These are phyloP conservation scores for Haplosporangium sp. DNA, from an alignment of 371 early-diverging fungal species.

Conservation along the genomic window DNA sequence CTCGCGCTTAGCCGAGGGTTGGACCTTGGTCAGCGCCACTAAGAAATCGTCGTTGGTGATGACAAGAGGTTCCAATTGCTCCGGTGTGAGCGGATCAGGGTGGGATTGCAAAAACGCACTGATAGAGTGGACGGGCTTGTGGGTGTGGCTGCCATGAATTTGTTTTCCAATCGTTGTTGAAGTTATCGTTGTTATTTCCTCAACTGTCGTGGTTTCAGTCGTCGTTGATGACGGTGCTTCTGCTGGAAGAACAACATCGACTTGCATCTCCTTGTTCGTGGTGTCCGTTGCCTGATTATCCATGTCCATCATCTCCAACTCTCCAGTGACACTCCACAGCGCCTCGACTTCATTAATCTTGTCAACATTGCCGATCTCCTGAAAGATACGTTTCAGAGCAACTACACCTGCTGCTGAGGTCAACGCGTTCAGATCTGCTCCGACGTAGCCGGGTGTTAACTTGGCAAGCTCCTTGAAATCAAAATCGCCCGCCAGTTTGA, in stretches of 20 bases:
- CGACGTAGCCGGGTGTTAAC: constrained; percentile 98
- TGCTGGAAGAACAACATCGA: constrained; percentile 10
- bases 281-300: constrained; percentile 25
- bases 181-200: constrained; percentile 11
- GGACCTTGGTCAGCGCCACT: constrained; percentile 91
- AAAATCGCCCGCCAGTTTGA: constrained; percentile 88
- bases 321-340: constrained; percentile 59
- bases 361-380: constrained; percentile 69
- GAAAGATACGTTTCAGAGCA: constrained; percentile 94
- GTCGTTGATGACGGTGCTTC: neutral
- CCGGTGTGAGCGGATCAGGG: constrained; percentile 79
- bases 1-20: constrained; percentile 98
- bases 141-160: constrained; percentile 44
- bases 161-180: constrained; percentile 35
- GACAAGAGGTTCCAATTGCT: constrained; percentile 87
- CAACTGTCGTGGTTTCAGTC: constrained; percentile 8
- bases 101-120: constrained; percentile 77
- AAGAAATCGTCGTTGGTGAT: constrained; percentile 92
- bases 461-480: constrained; percentile 92
- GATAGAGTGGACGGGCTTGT: constrained; percentile 75
- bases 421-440: constrained; percentile 97
- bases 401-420: constrained; percentile 97
- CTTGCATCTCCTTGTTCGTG: constrained; percentile 27
- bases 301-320: constrained; percentile 51
- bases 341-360: constrained; percentile 51